Base-by-base conservation (phyloP, 2,329 filamentous ascomycete genomes). In the Penicillium sp. region DNA sequence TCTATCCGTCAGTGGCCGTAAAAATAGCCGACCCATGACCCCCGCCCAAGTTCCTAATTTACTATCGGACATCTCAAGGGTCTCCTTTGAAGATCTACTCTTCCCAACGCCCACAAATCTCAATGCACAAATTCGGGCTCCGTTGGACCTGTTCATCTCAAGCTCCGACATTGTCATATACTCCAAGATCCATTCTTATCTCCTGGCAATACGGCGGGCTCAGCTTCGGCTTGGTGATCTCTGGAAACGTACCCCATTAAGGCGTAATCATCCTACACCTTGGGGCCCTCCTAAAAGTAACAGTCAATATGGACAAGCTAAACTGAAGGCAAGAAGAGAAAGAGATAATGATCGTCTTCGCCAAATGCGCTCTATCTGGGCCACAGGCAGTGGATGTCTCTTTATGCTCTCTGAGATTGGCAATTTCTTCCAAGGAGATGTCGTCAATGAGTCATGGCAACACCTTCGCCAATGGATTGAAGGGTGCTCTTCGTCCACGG, bases 371-470 rank as follows among this genome's bases (percentile, higher is more conserved):
- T 88, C 86, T 59, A 83, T 93, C 0, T 99, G 94, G 94, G 93
- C 91, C 0, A 95, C 90, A 0, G 88, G 89, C 62, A 91, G 89
- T 66, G 89, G 91, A 2, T 88, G 90, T 1, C 84, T 96, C 4
- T 97, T 96, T 74, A 89, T 97, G 62, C 79, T 97, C 3, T 90
- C 89, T 0, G 92, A 97, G 69, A 87, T 90, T 13, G 89, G 93
- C 61, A 85, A 85, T 3, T 97, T 96, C 65, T 85, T 97, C 41
- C 93, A 97, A 70, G 90, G 89, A 1, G 91, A 96, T 67, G 87
- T 97, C 7, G 87, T 97, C 13, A 84, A 86, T 56, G 86, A 86
- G 30, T 86, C 90, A 1, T 97, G 91, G 84, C 82, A 87, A 14
- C 85, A 89, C 47, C 92, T 97, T 63, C 83, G 88, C 49, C 71